These are phyloP conservation scores for Panellus pusillus DNA, from an alignment of 768 basidiomycete species.

Conservation along the genomic window DNA sequence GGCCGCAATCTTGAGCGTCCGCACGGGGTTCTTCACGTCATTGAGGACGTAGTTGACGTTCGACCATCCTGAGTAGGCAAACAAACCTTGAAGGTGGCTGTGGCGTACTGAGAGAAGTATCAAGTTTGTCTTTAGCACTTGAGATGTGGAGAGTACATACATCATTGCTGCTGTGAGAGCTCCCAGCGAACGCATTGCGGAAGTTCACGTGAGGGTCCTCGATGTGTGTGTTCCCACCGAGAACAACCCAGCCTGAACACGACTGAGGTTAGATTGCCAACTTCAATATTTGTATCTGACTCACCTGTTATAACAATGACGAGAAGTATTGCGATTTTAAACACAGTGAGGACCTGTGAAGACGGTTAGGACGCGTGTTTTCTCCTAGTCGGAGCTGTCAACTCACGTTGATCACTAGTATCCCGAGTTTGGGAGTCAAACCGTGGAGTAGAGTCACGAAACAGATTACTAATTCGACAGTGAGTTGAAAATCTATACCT, in stretches of 20 bases:
- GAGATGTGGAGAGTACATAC: constrained; percentile 9
- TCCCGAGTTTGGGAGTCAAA: constrained; percentile 46
- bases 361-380: constrained; percentile 25
- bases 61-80: constrained; percentile 32
- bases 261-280: neutral
- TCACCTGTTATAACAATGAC: constrained; percentile 51
- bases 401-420: constrained; percentile 54
- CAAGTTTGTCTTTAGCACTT: neutral
- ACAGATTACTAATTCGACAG: constrained; percentile 39
- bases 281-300: neutral
- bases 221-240: constrained; percentile 52
- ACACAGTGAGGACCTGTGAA: constrained; percentile 47
- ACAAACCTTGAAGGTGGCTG: constrained; percentile 61
- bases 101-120: constrained; percentile 50
- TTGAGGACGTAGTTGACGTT: constrained; percentile 61
- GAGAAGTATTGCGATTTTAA: constrained; percentile 55
- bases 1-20: constrained; percentile 62
- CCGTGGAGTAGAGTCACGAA: constrained; percentile 55
- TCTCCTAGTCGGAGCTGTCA: neutral
- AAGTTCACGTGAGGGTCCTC: constrained; percentile 54
- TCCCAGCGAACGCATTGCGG: constrained; percentile 52
- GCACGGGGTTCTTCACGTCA: constrained; percentile 58
- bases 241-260: constrained; percentile 52
- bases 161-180: constrained; percentile 46
- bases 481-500: neutral